Percentiles rank a stretch among this genome's conserved stretches.
These are phyloP conservation scores for Schizosaccharomyces pombe DNA, from an alignment of 805 yeast species.

Conservation along the genomic window DNA sequence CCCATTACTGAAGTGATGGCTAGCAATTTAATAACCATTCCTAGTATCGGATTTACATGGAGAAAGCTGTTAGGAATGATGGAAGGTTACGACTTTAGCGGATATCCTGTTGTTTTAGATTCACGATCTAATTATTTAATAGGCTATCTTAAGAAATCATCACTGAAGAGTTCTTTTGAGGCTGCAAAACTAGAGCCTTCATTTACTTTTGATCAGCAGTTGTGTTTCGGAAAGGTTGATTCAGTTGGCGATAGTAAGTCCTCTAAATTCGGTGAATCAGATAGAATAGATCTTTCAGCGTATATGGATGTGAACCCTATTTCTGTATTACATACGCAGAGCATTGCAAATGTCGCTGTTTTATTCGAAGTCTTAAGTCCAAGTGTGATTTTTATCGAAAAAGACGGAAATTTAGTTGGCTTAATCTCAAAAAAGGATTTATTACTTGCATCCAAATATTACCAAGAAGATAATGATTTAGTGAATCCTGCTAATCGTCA, in stretches of 20 bases:
- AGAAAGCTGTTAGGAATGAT: background rate
- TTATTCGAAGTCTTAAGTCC: slow-evolving; percentile 67
- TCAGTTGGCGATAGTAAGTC: background rate
- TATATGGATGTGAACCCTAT: slow-evolving; percentile 36
- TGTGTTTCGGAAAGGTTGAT: background rate
- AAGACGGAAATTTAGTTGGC: slow-evolving; percentile 38
- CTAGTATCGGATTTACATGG: slow-evolving; percentile 10
- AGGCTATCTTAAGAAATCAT: background rate
- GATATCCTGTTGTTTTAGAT: background rate
- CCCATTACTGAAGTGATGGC: slow-evolving; percentile 43
- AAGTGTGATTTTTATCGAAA: slow-evolving; percentile 40
- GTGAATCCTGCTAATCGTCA: background rate
- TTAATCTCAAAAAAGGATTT: slow-evolving; percentile 71
- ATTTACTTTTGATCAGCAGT: background rate
- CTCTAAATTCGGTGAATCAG: no score
- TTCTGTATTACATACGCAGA: slow-evolving; percentile 27
- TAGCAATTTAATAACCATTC: slow-evolving; percentile 7
- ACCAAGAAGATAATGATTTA: slow-evolving; percentile 9
- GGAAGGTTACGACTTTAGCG: background rate
- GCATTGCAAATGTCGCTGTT: slow-evolving; percentile 38
- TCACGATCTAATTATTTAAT: background rate
- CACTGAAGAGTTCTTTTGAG: background rate
- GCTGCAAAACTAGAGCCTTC: background rate
- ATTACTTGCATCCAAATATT: slow-evolving; percentile 24
- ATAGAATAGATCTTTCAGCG: slow-evolving; percentile 8